Evolutionary conservation across 1,139 yeast genomes (phyloP).

Genomic region (Insectozyma bohioensis): DNA sequence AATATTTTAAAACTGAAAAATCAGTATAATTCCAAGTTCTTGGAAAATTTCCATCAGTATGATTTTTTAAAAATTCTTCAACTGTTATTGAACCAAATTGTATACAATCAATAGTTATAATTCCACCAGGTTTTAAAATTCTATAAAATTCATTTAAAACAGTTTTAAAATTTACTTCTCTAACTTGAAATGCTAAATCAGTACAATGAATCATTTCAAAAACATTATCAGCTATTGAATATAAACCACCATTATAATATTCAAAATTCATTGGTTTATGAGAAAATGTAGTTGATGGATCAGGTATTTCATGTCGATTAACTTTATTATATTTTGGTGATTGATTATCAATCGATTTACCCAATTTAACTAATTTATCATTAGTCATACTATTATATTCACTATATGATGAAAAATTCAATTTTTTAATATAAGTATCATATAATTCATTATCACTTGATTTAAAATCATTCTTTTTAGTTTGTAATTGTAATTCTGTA

Average conservation of each 20-base stretch:
- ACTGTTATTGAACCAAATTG: conserved; percentile 19
- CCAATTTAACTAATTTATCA: conserved; percentile 31
- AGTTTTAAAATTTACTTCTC: conserved; percentile 24
- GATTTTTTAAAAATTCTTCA: conserved; percentile 16
- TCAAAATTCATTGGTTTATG: conserved; percentile 41
- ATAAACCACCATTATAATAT: conserved; percentile 29
- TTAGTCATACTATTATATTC: conserved; percentile 25
- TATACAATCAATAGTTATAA: conserved; percentile 33
- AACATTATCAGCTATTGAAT: conserved; percentile 28
- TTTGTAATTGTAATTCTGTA: conserved; percentile 9
- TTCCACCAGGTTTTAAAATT: conserved; percentile 37
- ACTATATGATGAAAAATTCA: conserved; percentile 28
- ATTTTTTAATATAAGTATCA: conserved; percentile 24
- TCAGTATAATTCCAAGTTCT: conserved; percentile 20
- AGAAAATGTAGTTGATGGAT: conserved; percentile 19
- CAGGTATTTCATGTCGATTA: conserved; percentile 17
- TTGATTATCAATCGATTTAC: conserved; percentile 23
- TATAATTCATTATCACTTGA: conserved; percentile 27
- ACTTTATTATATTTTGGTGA: conserved; percentile 18
- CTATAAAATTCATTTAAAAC: conserved; percentile 36
- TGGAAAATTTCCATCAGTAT: conserved; percentile 12
- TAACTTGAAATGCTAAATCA: conserved; percentile 36
- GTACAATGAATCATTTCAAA: conserved; percentile 39
- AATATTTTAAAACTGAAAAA: conserved; percentile 19
- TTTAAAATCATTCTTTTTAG: conserved; percentile 21